Evolutionary conservation across 1,139 yeast species (phyloP).

Genomic region (Candida albicans): DNA sequence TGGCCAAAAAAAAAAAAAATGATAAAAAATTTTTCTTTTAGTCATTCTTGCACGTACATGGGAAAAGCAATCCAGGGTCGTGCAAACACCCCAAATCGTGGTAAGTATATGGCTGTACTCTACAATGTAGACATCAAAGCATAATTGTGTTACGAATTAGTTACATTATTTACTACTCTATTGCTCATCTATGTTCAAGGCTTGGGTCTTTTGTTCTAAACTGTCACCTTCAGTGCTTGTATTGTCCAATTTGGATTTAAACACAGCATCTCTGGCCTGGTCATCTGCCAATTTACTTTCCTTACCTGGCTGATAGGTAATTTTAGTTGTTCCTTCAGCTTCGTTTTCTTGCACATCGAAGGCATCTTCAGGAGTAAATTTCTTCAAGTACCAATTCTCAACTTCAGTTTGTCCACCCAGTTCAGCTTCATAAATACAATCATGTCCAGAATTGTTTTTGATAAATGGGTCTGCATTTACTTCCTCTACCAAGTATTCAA

Average conservation of each 20-base stretch:
- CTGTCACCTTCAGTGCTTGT: neutral
- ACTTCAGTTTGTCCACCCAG: constrained; percentile 63
- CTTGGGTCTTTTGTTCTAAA: constrained; percentile 8
- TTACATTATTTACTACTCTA: neutral
- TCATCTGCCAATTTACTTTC: constrained; percentile 51
- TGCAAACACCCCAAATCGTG: neutral
- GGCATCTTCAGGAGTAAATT: constrained; percentile 68
- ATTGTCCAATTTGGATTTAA: constrained; percentile 8
- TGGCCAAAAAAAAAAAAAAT: neutral
- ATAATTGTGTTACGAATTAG: no score
- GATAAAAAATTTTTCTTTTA: neutral
- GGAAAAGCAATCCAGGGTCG: neutral
- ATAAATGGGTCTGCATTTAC: constrained; percentile 79
- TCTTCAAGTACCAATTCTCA: constrained; percentile 70
- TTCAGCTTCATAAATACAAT: constrained; percentile 87
- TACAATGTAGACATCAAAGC: no score
- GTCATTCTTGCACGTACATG: neutral
- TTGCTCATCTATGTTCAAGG: constrained; percentile 4
- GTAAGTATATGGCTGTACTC: no score
- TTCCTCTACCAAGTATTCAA: constrained; percentile 66
- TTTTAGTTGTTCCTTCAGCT: constrained; percentile 38
- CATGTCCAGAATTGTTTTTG: constrained; percentile 76
- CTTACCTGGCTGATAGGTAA: constrained; percentile 48
- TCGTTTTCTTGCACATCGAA: constrained; percentile 44
- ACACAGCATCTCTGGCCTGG: constrained; percentile 34